Base-by-base conservation (phyloP, 495 filamentous ascomycete species). In the Penicillium herquei region DNA sequence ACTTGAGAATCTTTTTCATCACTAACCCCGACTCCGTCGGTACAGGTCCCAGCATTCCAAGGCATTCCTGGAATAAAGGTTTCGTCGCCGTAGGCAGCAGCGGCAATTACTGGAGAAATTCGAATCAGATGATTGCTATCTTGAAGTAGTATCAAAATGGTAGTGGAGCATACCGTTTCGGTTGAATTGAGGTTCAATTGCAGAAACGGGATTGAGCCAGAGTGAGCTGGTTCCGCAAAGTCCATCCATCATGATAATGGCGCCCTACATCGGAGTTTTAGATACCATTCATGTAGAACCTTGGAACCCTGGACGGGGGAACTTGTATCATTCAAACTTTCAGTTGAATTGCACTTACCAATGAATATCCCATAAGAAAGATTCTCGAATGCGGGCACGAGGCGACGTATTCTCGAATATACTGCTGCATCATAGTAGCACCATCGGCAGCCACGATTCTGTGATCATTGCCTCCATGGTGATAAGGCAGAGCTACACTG, bases 171-270 rank as follows among this genome's bases (percentile, higher is more conserved):
- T 56, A 67, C 66, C 57, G 42, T 45, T 62, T 9, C 40, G 32
- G 52, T 55, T 64, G 42, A 61, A 69, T 9, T 32, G 32, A 17
- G 51, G 58, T 41, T 62, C 54, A 26, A 69, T 43, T 9, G 58
- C 56, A 3, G 48, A 14, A 31, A 69, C 59, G 7, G 43, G 35
- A 21, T 41, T 33, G 0, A 69, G 51, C 54, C 61, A 58, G 16
- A 62, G 17, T 18, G 62, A 56, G 44, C 66, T 67, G n/a, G 64
- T 64, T 14, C 66, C 66, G 26, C 66, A 69, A n/a, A 69, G 50
- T 7, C 55, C 64, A 34, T 67, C 61, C 65, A 70, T 68, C 57
- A 66, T 46, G 33, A 56, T 46, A 4, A 69, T 54, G 6, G 60
- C 66, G 34, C 65, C 66, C 64, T 66, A 30, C 1, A n/a, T 35